Conservation (phyloP, 495 filamentous ascomycete species). For the Tuber borchii region DNA sequence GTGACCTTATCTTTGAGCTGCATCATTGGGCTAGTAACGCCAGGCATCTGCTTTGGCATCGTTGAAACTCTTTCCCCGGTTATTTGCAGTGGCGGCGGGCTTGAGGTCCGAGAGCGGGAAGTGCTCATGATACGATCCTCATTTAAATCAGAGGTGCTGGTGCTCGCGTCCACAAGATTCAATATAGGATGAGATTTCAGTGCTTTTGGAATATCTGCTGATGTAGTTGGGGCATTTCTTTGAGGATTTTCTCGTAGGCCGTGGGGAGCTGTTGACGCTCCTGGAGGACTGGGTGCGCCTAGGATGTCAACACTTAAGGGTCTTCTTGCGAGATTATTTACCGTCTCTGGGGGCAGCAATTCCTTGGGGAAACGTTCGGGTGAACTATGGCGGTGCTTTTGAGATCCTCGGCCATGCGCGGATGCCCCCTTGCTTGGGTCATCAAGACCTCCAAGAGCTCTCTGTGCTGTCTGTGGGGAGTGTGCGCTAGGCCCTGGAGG, state of each 20-base stretch:
- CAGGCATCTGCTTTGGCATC: neutral
- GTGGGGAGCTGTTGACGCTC: neutral
- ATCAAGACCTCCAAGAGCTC: neutral
- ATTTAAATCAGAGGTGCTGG: neutral
- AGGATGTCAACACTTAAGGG: neutral
- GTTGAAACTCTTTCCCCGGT: neutral
- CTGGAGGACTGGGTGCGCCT: neutral
- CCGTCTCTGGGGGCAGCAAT: neutral
- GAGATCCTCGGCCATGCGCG: neutral
- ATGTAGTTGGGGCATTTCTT: neutral
- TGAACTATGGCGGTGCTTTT: neutral
- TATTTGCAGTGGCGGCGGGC: neutral
- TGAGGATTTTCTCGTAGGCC: neutral
- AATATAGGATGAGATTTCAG: neutral
- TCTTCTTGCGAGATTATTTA: neutral
- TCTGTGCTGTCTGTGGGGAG: neutral
- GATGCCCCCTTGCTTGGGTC: neutral
- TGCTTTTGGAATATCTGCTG: neutral
- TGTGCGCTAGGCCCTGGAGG: neutral
- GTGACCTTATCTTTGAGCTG: neutral
- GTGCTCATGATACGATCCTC: neutral
- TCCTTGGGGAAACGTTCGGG: neutral
- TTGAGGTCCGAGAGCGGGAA: neutral
- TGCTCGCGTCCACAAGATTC: neutral
- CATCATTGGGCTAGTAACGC: neutral